Evolutionary conservation across 2,329 filamentous ascomycete species (phyloP).

Genomic region (Fonsecaea pedrosoi): DNA sequence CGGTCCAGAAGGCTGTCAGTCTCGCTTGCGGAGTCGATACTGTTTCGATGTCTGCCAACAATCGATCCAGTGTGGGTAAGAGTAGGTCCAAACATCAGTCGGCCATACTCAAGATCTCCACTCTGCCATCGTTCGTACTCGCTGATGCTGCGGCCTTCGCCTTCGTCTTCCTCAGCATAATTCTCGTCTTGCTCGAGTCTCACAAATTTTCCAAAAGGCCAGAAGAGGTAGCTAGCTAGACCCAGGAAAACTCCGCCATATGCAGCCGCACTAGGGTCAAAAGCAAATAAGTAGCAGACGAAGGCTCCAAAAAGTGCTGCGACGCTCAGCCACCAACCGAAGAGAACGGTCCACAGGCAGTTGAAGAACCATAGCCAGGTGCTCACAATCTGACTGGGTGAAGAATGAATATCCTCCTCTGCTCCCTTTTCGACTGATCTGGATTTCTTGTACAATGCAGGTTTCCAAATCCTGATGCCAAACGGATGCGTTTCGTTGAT

Average conservation of each 20-base stretch:
- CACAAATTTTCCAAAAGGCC: conserved; percentile 96
- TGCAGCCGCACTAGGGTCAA: conserved; percentile 77
- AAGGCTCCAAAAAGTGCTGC: conserved; percentile 76
- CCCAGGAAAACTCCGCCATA: conserved; percentile 88
- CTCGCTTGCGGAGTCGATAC: conserved; percentile 86
- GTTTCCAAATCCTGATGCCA: conserved; percentile 98
- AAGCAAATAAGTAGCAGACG: conserved; percentile 79
- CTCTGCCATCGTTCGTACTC: conserved; percentile 99
- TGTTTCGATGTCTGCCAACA: conserved; percentile 83
- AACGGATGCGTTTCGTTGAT: conserved; percentile 99
- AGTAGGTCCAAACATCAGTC: conserved; percentile 90
- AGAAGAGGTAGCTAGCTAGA: conserved; percentile 84
- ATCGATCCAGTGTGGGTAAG: conserved; percentile 70
- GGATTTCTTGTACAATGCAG: conserved; percentile 95
- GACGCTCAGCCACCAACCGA: conserved; percentile 94
- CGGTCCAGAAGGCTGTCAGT: conserved; percentile 85
- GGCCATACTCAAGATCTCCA: conserved; percentile 92
- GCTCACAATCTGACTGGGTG: conserved; percentile 85
- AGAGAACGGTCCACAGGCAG: conserved; percentile 83
- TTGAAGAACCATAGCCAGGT: conserved; percentile 88
- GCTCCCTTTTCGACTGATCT: conserved; percentile 95
- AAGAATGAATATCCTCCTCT: conserved; percentile 95
- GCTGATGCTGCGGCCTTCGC: conserved; percentile 94
- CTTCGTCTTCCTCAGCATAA: conserved; percentile 91
- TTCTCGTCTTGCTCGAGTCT: conserved; percentile 91